Conservation (phyloP, 139 green algal species). For the Chlamydomonas asymmetrica region DNA sequence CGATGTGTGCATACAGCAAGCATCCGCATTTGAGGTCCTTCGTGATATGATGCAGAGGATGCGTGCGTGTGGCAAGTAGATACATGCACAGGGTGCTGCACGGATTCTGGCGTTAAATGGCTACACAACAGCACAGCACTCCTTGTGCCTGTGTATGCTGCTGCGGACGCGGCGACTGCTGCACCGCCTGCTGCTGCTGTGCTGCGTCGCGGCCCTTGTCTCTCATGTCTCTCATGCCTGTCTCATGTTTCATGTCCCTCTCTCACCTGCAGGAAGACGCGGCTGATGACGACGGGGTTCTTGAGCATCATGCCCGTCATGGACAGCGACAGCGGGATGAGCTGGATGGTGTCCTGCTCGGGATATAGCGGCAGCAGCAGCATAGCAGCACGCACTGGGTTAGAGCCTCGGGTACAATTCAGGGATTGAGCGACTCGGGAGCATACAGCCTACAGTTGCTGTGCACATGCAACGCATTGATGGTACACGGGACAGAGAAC, state of each 20-base stretch:
- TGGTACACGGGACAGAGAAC: too few relatives aligned
- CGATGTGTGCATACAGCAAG: background rate
- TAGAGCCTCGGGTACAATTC: too few relatives aligned
- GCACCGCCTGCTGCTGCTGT: too few relatives aligned
- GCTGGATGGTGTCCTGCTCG: constrained; percentile 44
- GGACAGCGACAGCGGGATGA: constrained; percentile 42
- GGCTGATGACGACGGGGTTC: constrained; percentile 39
- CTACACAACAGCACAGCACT: too few relatives aligned
- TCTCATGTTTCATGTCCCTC: too few relatives aligned
- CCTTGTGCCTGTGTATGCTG: too few relatives aligned
- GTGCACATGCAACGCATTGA: too few relatives aligned
- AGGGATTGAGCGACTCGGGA: too few relatives aligned
- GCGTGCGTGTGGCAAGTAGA: background rate
- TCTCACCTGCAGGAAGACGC: constrained; percentile 43
- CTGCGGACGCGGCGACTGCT: too few relatives aligned
- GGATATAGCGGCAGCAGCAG: background rate
- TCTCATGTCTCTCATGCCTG: too few relatives aligned
- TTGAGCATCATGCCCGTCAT: constrained; percentile 60
- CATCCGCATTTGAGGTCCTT: background rate
- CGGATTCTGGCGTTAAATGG: background rate
- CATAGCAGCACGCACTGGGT: background rate
- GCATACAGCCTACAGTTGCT: too few relatives aligned
- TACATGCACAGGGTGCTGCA: background rate
- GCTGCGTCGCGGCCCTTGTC: too few relatives aligned
- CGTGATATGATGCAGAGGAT: background rate